Evolutionary conservation across 306 rosid genomes (phyloP).

Genomic region (Luffa acutangula): DNA sequence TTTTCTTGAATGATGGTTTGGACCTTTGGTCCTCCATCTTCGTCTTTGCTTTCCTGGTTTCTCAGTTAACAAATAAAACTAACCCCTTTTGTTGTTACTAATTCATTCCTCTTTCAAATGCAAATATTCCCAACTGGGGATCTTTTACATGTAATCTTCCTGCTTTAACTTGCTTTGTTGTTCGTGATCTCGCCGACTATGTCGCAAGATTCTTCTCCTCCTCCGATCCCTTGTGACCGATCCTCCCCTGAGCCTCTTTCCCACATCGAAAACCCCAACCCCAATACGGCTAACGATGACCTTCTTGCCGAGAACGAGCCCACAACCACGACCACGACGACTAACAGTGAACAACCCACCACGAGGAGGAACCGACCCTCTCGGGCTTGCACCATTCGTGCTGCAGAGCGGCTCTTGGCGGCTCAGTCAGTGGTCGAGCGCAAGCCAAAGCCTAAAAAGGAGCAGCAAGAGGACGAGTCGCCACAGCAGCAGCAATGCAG

Average conservation of each 20-base stretch:
- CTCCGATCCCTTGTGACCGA: conserved; percentile 46
- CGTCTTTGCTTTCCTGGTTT: neutral
- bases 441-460: conserved; percentile 20
- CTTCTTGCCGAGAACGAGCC: conserved; percentile 30
- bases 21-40: conserved; percentile 45
- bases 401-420: conserved; percentile 54
- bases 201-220: conserved; percentile 51
- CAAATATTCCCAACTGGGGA: conserved; percentile 26
- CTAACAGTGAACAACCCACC: conserved; percentile 13
- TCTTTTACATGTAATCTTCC: conserved; percentile 48
- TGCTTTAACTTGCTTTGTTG: conserved; percentile 39
- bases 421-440: conserved; percentile 23
- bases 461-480: conserved; percentile 30
- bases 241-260: conserved; percentile 40
- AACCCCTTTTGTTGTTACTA: neutral
- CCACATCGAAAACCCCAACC: conserved; percentile 15
- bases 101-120: conserved; percentile 33
- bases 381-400: conserved; percentile 88
- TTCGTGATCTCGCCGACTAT: conserved; percentile 43
- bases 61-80: conserved; percentile 20
- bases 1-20: conserved; percentile 33
- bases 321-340: conserved; percentile 10
- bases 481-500: conserved; percentile 48
- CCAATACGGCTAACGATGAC: conserved; percentile 22
- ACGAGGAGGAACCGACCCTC: conserved; percentile 82